phyloP scores from a whole-genome alignment of 140 eudicot species.

The Oenanthe javanica region DNA sequence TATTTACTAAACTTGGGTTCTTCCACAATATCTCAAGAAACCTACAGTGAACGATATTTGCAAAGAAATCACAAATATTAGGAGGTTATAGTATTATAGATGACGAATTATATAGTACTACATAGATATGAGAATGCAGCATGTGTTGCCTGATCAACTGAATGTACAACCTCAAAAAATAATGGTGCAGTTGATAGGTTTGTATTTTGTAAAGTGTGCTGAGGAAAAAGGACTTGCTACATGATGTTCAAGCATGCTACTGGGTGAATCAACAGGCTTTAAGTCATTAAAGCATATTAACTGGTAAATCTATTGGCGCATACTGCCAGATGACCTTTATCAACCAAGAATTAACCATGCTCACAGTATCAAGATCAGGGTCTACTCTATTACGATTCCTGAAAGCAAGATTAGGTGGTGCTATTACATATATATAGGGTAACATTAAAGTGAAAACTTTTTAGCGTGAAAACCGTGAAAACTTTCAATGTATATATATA shows the following conservation, averaged over 20 bases:
- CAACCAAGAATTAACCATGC: background rate
- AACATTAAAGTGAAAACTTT: too few species aligned
- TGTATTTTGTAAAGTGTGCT: background rate
- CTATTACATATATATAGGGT: background rate
- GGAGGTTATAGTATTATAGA: background rate
- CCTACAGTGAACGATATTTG: background rate
- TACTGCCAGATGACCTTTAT: background rate
- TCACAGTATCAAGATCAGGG: background rate
- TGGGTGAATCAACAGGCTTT: background rate
- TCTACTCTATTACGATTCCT: background rate
- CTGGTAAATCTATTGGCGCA: background rate
- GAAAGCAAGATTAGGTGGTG: background rate
- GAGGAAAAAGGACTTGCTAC: background rate
- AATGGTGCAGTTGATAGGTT: background rate
- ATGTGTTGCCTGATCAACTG: background rate
- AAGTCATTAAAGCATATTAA: background rate
- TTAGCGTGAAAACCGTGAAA: too few species aligned
- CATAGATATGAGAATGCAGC: background rate
- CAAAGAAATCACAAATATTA: background rate
- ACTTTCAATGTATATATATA: background rate
- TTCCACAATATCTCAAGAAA: background rate
- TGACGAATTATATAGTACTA: background rate
- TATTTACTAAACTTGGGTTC: background rate
- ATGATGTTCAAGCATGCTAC: background rate
- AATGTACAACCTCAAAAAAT: background rate